Base-by-base conservation (phyloP, 2,329 filamentous ascomycete genomes). In the Neopestalotiopsis clavispora region DNA sequence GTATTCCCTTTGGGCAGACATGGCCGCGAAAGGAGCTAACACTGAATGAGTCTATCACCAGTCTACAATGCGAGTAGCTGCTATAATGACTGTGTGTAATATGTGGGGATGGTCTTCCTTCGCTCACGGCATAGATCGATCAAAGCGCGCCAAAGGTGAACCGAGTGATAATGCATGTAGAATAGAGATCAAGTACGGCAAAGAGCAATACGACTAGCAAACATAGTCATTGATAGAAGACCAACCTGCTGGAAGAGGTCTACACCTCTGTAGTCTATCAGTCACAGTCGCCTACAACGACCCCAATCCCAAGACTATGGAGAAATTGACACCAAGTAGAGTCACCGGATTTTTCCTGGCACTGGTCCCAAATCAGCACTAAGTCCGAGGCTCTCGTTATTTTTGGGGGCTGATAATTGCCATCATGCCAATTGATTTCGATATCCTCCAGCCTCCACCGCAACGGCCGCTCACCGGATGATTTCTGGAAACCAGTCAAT, bases 1-100 rank as follows among this genome's bases (percentile, higher is more conserved):
- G 38, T 66, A 49, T 30, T 66, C 63, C 28, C 20, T 58, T 30
- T 17, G 13, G 56, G 42, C 42, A n/a, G 42, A 49, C 42, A 49
- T 49, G 14, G 42, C 42, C 42, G 42, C 42, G 14, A 49, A 28
- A 28, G 23, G 23, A 28, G 23, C 23, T 28, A 4, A 4, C 23
- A 3, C 23, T 28, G 23, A 28, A 28, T 28, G 23, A 28, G 3
- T 28, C 23, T 28, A 28, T 28, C 23, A 28, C 23, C 23, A 28
- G 23, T 28, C 23, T 28, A 28, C 23, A 28, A 28, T 28, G 2
- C 23, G 23, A 28, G 23, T 4, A 3, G 23, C 23, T 49, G 42
- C 42, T 14, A 49, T n/a, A 49, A 49, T 4, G n/a, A 13, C 14
- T 49, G 42, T 49, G 42, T 49, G n/a, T 49, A 49, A n/a, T n/a